These are phyloP conservation scores for Orbilia ellipsospora DNA, from an alignment of 2,329 filamentous ascomycete species.

Conservation along the genomic window DNA sequence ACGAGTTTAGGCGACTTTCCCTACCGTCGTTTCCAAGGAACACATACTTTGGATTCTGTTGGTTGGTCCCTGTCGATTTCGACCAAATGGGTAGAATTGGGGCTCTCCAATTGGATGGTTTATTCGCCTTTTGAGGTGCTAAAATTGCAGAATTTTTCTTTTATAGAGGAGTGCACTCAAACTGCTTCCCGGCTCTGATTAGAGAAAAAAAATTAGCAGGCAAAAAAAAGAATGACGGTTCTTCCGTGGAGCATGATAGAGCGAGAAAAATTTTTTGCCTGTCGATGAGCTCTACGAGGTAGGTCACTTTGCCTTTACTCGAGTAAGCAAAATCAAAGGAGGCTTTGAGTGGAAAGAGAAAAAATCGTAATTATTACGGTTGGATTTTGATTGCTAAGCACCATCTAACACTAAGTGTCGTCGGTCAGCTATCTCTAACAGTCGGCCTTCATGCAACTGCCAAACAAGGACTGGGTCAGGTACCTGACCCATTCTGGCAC, in stretches of 20 bases:
- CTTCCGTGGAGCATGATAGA: conserved; percentile 35
- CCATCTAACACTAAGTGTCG: not conserved
- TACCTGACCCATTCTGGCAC: conserved; percentile 22
- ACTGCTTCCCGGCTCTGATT: conserved; percentile 5
- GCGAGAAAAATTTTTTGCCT: conserved; percentile 37
- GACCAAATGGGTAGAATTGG: conserved; percentile 42
- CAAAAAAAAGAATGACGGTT: conserved; percentile 1
- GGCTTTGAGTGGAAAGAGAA: conserved; percentile 15
- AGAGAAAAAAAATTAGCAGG: conserved; percentile 19
- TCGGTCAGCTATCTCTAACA: not conserved
- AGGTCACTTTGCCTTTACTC: not conserved
- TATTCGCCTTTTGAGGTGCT: not conserved
- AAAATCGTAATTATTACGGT: conserved; percentile 12
- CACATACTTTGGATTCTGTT: conserved; percentile 18
- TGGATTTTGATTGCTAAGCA: conserved; percentile 47
- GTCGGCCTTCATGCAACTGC: conserved; percentile 14
- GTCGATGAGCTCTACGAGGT: conserved; percentile 42
- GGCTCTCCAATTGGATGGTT: conserved; percentile 36
- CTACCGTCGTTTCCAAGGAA: conserved; percentile 45
- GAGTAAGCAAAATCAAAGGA: conserved; percentile 46
- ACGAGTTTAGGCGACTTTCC: conserved; percentile 53
- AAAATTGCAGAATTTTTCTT: conserved; percentile 23
- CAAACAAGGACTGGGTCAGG: conserved; percentile 53
- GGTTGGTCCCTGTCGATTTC: conserved; percentile 53
- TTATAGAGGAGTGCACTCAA: conserved; percentile 15